A percentile compares a stretch with the other conserved stretches of the same genome.
Evolutionary conservation across 2,329 filamentous ascomycete species (phyloP).

Genomic region (Cercospora sp.): DNA sequence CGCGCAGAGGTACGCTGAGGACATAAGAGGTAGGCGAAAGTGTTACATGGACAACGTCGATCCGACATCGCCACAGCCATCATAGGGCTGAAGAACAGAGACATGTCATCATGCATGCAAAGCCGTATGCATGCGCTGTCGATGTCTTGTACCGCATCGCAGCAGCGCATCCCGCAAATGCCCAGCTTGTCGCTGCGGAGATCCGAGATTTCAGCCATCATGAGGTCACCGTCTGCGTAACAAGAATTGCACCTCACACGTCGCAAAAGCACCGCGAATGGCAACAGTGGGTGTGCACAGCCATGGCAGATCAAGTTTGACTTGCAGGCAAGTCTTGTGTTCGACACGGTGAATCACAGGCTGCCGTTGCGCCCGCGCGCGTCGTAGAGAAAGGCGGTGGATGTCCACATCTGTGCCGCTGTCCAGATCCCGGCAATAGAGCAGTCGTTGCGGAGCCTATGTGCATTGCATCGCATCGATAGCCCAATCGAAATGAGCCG

Average conservation of each 20-base stretch:
- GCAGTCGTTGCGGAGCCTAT: neutral
- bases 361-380: neutral
- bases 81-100: neutral
- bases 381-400: neutral
- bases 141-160: neutral
- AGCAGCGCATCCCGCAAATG: neutral
- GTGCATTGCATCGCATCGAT: neutral
- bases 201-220: slow-evolving; percentile 2
- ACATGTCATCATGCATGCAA: slow-evolving; percentile 2
- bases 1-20: no score
- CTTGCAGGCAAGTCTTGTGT: neutral
- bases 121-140: slow-evolving; percentile 2
- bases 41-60: neutral
- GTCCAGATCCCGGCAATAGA: neutral
- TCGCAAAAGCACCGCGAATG: no score
- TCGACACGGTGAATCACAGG: neutral
- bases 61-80: neutral
- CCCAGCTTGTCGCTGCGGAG: neutral
- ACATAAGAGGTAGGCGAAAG: neutral
- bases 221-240: neutral
- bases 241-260: neutral
- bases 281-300: neutral
- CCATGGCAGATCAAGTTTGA: neutral
- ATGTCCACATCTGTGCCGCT: neutral
- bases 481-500: neutral